Percentiles rank a stretch among this genome's conserved stretches.
phyloP scores from a whole-genome alignment of 2,329 filamentous ascomycete genomes.

The Fusarium fujikuroi region DNA sequence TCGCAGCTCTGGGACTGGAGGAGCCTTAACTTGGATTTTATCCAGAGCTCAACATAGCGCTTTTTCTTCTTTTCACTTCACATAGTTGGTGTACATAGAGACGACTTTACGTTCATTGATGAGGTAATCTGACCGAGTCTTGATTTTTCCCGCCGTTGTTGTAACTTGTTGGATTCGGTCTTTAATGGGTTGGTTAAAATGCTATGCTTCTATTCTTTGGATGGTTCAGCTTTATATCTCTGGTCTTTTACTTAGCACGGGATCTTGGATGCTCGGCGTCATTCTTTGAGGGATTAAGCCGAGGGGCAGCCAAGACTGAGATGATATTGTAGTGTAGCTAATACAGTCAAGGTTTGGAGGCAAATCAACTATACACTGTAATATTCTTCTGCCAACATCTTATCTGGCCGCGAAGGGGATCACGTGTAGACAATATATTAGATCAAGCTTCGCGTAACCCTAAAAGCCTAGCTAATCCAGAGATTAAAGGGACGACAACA shows the following conservation, averaged over 20 bases:
- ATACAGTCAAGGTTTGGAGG: not conserved
- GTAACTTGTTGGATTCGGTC: not conserved
- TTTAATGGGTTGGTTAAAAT: not conserved
- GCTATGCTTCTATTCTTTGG: not conserved
- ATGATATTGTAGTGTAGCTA: not conserved
- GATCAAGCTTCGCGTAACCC: not conserved
- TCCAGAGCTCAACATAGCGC: constrained; percentile 29
- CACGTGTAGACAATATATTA: not conserved
- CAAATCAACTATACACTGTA: too few relatives aligned
- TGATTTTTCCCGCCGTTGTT: not conserved
- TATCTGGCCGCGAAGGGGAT: not conserved
- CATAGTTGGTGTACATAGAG: constrained; percentile 19
- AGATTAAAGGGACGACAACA: not conserved
- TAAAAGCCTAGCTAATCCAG: not conserved
- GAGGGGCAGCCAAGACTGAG: too few relatives aligned
- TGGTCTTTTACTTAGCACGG: not conserved
- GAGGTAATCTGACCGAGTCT: not conserved
- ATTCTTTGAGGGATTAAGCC: not conserved
- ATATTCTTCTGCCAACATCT: not conserved
- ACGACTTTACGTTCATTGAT: constrained; percentile 6
- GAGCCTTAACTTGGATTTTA: constrained; percentile 40
- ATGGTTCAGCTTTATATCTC: not conserved
- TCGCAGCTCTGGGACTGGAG: constrained; percentile 40
- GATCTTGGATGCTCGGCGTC: not conserved
- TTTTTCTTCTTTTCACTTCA: not conserved